A percentile compares a stretch with the other conserved stretches of the same genome.
These are phyloP conservation scores for Jaminaea rosea DNA, from an alignment of 1,284 basidiomycete species.

Conservation along the genomic window DNA sequence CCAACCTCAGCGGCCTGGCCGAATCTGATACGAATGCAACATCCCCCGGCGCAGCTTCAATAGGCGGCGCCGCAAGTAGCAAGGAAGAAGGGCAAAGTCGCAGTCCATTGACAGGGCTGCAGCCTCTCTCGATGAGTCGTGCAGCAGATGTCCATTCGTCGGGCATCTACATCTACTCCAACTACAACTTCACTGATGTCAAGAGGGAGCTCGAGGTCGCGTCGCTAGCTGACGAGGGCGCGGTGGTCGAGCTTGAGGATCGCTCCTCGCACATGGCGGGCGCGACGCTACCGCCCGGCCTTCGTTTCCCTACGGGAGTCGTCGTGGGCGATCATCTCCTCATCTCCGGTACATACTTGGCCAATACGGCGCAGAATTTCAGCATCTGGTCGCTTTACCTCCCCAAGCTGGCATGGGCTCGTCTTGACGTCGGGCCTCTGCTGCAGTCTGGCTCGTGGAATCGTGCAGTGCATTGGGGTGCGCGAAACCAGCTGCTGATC, in stretches of 20 bases:
- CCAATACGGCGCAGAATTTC: constrained; percentile 41
- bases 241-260: constrained; percentile 18
- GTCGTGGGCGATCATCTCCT: constrained; percentile 31
- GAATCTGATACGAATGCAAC: not conserved
- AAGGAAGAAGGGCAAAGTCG: not conserved
- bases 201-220: constrained; percentile 30
- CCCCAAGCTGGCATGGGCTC: constrained; percentile 35
- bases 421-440: constrained; percentile 31
- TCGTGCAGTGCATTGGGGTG: constrained; percentile 28
- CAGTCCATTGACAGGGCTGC: not conserved
- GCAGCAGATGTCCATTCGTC: constrained; percentile 6
- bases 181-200: constrained; percentile 43
- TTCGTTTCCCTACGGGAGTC: constrained; percentile 37
- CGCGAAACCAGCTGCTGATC: constrained; percentile 30
- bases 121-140: constrained; percentile 21
- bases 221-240: not conserved
- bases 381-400: constrained; percentile 38
- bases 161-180: constrained; percentile 40
- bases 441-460: constrained; percentile 38
- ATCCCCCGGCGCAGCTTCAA: not conserved
- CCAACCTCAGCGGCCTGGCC: not conserved
- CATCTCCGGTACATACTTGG: constrained; percentile 41
- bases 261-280: constrained; percentile 28
- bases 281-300: constrained; percentile 34
- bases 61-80: too few relatives aligned